Evolutionary conservation across 805 yeast species (phyloP), one percentile per base, ranked within the genome.

Genomic region (Wickerhamomyces subpelliculosus): DNA sequence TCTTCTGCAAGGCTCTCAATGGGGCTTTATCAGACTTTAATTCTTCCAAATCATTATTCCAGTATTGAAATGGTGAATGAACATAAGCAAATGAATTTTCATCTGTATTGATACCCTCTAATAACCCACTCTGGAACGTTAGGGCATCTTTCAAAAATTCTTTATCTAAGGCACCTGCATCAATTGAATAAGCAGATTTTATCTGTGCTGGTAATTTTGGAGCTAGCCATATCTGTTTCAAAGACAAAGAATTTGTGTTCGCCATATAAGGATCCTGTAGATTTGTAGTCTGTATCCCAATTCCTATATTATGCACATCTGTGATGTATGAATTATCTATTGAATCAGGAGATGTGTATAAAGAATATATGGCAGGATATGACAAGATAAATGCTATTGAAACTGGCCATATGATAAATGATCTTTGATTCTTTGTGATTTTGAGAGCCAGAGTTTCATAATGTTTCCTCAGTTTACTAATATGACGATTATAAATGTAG

Each of bases 321-420:
- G 46, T 33, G 9, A 47, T 43, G 33, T 51, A 39, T 18, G 53
- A 45, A 14, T 43, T 27, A n/a, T 35, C 44, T 5, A 48, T 34
- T 4, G 45, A 34, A 27, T 46, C 49, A 6, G 62, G 49, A 11
- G 58, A 46, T n/a, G 58, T 49, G 34, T 51, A 54, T 4, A 64
- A 37, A 11, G 67, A 45, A 46, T 67, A 65, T 11, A 75, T 47
- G 0, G 76, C 52, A 3, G 79, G 78, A 46, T 73, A 75, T 9
- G 78, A 62, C 18, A 75, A 41, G 5, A 70, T 54, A 40, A 75
- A 68, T 8, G 68, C 63, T 3, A 72, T 39, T 3, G 75, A 51
- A 4, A 70, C 60, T 1, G 81, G 79, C 62, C 70, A 60, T 9
- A 76, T 58, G 21, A 75, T 75, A 47, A 61, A 70, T 4, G 54